phyloP scores from a whole-genome alignment of 176 grass and related monocot species.

The Oryza brachyantha region DNA sequence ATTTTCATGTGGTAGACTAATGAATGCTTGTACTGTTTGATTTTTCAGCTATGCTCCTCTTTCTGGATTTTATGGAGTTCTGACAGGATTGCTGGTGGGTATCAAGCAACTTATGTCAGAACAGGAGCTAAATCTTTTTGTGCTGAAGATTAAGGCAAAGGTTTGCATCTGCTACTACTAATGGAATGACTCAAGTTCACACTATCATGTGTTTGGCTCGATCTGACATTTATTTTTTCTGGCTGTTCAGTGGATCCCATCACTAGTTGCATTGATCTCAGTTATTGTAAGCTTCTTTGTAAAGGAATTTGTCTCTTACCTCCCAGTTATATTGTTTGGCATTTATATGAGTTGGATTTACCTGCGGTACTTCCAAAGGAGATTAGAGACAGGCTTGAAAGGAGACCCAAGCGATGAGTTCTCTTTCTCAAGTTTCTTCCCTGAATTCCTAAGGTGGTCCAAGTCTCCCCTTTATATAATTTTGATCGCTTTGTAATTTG shows the following conservation, averaged over 20 bases:
- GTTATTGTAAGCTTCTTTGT: conserved; percentile 66
- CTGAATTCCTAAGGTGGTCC: conserved; percentile 74
- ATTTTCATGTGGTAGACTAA: conserved; percentile 7
- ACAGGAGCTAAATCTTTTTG: conserved; percentile 70
- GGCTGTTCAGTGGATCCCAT: conserved; percentile 67
- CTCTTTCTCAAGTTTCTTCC: conserved; percentile 94
- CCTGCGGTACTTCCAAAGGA: conserved; percentile 93
- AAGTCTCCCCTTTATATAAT: conserved; percentile 10
- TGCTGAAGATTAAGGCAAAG: conserved; percentile 90
- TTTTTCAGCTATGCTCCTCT: conserved; percentile 81
- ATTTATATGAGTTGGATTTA: conserved; percentile 99
- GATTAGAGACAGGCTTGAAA: conserved; percentile 79
- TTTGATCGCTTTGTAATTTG: neutral
- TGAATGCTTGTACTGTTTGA: conserved; percentile 14
- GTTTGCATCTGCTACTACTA: conserved; percentile 37
- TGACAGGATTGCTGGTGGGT: conserved; percentile 86
- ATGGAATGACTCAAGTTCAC: conserved; percentile 10
- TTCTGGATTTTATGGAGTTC: conserved; percentile 92
- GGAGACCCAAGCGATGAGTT: conserved; percentile 98
- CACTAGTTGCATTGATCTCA: conserved; percentile 63
- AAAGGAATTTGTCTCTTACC: conserved; percentile 64
- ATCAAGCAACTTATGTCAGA: conserved; percentile 97
- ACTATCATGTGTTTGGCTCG: neutral
- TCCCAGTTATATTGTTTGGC: conserved; percentile 85
- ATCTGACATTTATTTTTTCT: conserved; percentile 29